phyloP scores from a whole-genome alignment of 2,329 filamentous ascomycete species.

The Aspergillus sp. region DNA sequence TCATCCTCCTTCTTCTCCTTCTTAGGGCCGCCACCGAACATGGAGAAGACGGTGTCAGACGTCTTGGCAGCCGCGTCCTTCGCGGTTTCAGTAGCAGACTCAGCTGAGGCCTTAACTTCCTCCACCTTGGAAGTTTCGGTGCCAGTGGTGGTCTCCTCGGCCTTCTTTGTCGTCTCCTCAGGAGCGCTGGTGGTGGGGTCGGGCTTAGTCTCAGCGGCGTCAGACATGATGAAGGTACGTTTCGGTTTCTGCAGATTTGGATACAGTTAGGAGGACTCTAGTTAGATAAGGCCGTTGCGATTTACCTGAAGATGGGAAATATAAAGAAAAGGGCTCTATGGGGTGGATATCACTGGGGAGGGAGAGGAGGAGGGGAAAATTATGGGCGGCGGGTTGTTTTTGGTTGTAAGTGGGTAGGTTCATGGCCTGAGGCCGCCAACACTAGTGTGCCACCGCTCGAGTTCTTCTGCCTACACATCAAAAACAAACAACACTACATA shows the following conservation, averaged over 20 bases:
- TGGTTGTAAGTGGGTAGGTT: constrained; percentile 26
- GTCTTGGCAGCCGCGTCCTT: constrained; percentile 43
- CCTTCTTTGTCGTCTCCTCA: constrained; percentile 32
- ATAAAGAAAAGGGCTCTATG: constrained; percentile 6
- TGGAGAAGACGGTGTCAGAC: constrained; percentile 75
- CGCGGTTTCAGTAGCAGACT: constrained; percentile 37
- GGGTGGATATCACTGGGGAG: constrained; percentile 14
- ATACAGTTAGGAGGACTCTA: neutral
- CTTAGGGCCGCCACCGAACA: constrained; percentile 97
- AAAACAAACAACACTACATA: neutral
- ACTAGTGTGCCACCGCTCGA: constrained; percentile 21
- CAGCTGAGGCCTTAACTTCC: constrained; percentile 26
- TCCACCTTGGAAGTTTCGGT: constrained; percentile 33
- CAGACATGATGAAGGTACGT: constrained; percentile 39
- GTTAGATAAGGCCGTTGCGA: neutral
- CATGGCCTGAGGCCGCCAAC: constrained; percentile 20
- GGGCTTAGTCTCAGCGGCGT: constrained; percentile 43
- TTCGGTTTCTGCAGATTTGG: constrained; percentile 10
- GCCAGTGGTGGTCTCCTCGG: constrained; percentile 35
- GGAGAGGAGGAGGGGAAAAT: constrained; percentile 20
- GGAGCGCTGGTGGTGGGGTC: constrained; percentile 44
- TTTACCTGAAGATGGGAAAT: constrained; percentile 12
- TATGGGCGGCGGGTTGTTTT: constrained; percentile 24
- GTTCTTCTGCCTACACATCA: neutral
- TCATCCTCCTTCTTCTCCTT: constrained; percentile 87